phyloP scores from a whole-genome alignment of 2,329 filamentous ascomycete genomes.

The Ophioceras dolichostomum region DNA sequence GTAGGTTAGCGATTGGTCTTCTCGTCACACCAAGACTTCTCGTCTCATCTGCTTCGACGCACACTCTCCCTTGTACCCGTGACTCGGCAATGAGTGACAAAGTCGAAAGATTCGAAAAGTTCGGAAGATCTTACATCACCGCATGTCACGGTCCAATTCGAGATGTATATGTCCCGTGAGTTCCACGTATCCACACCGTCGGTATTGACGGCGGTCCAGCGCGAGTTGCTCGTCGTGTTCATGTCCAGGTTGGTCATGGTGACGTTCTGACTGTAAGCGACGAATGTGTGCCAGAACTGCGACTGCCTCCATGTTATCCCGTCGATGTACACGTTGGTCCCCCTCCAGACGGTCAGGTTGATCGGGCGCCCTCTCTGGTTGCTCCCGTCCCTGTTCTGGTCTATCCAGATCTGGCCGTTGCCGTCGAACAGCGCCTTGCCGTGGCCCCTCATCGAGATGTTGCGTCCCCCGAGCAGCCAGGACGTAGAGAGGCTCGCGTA shows the following conservation, averaged over 20 bases:
- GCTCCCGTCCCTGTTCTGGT: slow-evolving; percentile 24
- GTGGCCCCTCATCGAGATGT: slow-evolving; percentile 33
- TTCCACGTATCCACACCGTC: slow-evolving; percentile 39
- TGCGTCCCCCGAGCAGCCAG: slow-evolving; percentile 35
- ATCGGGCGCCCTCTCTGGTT: slow-evolving; percentile 32
- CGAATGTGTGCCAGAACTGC: slow-evolving; percentile 36
- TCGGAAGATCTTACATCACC: slow-evolving; percentile 19
- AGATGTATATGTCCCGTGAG: slow-evolving; percentile 29
- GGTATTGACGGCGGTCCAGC: slow-evolving; percentile 34
- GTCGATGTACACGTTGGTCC: slow-evolving; percentile 30
- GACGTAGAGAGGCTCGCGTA: slow-evolving; percentile 37
- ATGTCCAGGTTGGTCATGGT: slow-evolving; percentile 41
- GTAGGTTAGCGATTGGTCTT: no score
- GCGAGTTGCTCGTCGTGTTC: slow-evolving; percentile 29
- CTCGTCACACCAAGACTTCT: no score
- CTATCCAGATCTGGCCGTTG: slow-evolving; percentile 32
- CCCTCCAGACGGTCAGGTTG: slow-evolving; percentile 29
- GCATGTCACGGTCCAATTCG: slow-evolving; percentile 30
- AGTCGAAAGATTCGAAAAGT: no score
- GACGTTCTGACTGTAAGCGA: slow-evolving; percentile 33
- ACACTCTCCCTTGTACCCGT: no score
- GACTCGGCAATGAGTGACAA: no score
- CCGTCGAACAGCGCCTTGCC: slow-evolving; percentile 32
- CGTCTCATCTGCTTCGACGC: no score
- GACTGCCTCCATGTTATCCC: slow-evolving; percentile 29